These are phyloP conservation scores for Solanum medicagineum DNA, from an alignment of 257 asterid species.

Conservation along the genomic window DNA sequence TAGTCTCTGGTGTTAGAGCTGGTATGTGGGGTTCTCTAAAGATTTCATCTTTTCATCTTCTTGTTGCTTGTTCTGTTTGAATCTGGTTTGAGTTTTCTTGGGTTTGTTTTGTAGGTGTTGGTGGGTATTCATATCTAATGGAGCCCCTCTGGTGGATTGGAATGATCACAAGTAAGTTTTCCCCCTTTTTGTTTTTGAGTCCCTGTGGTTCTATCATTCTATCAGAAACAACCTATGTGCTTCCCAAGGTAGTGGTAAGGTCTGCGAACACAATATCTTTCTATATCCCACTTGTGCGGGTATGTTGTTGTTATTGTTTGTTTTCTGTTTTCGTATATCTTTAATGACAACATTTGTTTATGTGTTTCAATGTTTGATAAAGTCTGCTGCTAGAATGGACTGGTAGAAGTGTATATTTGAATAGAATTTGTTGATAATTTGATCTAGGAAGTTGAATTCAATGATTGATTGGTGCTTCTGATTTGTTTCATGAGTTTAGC, in stretches of 20 bases:
- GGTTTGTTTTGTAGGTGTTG: constrained; percentile 39
- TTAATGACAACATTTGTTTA: background rate
- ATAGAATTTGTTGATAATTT: background rate
- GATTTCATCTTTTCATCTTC: background rate
- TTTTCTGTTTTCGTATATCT: background rate
- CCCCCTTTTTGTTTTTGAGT: background rate
- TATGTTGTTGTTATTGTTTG: background rate
- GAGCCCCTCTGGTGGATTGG: constrained; percentile 97
- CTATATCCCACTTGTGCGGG: background rate
- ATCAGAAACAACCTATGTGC: background rate
- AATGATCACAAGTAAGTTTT: constrained; percentile 63
- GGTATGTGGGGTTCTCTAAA: constrained; percentile 16
- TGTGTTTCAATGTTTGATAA: background rate
- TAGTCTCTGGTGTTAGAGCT: constrained; percentile 72
- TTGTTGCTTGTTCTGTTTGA: background rate
- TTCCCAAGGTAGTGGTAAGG: background rate
- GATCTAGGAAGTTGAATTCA: background rate
- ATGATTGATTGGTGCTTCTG: background rate
- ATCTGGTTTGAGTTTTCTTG: background rate
- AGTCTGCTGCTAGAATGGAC: background rate
- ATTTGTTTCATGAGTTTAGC: background rate
- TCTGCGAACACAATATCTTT: background rate
- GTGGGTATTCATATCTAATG: constrained; percentile 65
- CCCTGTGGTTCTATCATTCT: background rate
- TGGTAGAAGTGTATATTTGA: background rate